These are phyloP conservation scores for Cryptosporidium muris DNA, from an alignment of 169 alveolate genomes.

Conservation along the genomic window DNA sequence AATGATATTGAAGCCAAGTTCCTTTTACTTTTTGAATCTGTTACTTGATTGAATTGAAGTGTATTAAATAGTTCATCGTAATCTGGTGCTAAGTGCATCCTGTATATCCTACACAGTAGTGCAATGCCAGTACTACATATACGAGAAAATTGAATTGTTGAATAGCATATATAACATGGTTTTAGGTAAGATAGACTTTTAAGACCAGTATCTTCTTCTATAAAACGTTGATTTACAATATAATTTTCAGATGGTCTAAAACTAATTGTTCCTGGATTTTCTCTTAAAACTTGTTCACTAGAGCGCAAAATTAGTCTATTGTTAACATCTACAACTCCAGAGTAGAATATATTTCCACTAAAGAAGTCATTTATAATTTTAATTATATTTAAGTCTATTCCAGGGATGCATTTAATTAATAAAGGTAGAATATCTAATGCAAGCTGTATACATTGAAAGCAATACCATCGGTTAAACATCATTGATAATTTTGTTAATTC, in stretches of 20 bases:
- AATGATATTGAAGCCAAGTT: constrained; percentile 4
- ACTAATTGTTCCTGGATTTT: not conserved
- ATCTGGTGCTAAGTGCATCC: constrained; percentile 64
- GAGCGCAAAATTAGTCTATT: constrained; percentile 30
- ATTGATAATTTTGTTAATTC: constrained; percentile 33
- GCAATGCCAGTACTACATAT: constrained; percentile 38
- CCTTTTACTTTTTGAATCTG: not conserved
- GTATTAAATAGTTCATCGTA: constrained; percentile 59
- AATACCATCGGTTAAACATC: constrained; percentile 35
- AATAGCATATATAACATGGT: constrained; percentile 65
- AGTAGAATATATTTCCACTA: constrained; percentile 3
- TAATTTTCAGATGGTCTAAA: constrained; percentile 39
- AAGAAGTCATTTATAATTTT: constrained; percentile 4
- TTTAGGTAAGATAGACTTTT: constrained; percentile 54
- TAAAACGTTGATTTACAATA: constrained; percentile 13
- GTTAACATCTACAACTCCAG: constrained; percentile 33
- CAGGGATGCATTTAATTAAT: constrained; percentile 3
- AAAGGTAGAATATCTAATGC: constrained; percentile 55
- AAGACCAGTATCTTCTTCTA: constrained; percentile 33
- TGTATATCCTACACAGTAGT: constrained; percentile 52
- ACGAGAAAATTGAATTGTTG: constrained; percentile 16
- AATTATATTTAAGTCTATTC: not conserved
- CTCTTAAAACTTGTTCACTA: constrained; percentile 37
- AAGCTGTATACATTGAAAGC: constrained; percentile 48
- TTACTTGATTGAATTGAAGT: constrained; percentile 18